Base-by-base conservation (phyloP, 805 yeast species). In the Scheffersomyces coipomensis region DNA sequence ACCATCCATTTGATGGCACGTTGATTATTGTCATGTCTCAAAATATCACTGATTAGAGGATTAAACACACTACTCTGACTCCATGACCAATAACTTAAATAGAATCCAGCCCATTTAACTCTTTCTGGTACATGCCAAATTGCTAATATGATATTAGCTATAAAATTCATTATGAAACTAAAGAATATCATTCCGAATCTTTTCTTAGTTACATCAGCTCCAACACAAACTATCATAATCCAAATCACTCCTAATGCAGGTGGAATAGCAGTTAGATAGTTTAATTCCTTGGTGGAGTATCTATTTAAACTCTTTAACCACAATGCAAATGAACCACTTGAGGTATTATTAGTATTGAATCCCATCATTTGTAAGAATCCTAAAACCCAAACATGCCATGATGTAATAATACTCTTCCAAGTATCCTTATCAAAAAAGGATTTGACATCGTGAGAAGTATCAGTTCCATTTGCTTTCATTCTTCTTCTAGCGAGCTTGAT, bases 81-180 rank as follows among this genome's bases (percentile, higher is more conserved):
- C 73, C 83, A 80, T 11, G 81, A 76, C 56, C 78, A 77, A 51
- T 79, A 81, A 17, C 76, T 78, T 35, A 75, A 66, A 51, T 78
- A 66, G 55, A 76, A 81, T 1, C 80, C 86, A 63, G 71, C 78
- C 85, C 85, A 79, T 57, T 81, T 79, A 12, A 84, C 79, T n/a
- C 64, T 42, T 30, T 66, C 65, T 0, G 80, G 68, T 19, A 81
- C 77, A 45, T 79, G 58, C 86, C 86, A 81, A 33, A 71, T 72
- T 5, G 81, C 80, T 46, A 81, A 59, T 17, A 81, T 62, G 0
- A 67, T 65, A 51, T 79, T 78, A 11, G 83, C 81, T 6, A 73
- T 51, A 22, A 77, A 60, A 48, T 78, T 79, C 68, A 80, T 70
- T 0, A 71, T 62, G 35, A 76, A 83, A 0, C 85, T 74, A 16